phyloP scores from a whole-genome alignment of 495 filamentous ascomycete genomes.

The Coniosporium apollinis region DNA sequence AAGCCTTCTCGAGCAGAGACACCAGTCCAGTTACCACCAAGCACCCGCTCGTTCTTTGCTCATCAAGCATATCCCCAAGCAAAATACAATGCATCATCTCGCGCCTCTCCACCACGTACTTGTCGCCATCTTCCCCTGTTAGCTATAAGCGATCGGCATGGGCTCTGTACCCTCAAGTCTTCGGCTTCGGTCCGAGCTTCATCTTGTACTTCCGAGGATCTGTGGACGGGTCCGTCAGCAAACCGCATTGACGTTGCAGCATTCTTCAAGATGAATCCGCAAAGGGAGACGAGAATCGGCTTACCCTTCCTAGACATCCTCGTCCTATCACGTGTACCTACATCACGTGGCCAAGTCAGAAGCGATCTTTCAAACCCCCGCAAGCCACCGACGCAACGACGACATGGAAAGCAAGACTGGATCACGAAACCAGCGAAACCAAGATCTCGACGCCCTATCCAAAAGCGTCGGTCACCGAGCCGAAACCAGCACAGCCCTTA shows the following conservation, averaged over 20 bases:
- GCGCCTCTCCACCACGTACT: background rate
- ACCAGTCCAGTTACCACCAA: no score
- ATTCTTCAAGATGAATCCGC: background rate
- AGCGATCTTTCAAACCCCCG: background rate
- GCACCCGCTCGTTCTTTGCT: no score
- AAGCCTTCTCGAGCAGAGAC: no score
- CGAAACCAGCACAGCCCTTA: no score
- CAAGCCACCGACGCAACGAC: background rate
- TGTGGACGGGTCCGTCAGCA: slow-evolving; percentile 3
- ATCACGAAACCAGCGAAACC: no score
- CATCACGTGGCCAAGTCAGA: no score
- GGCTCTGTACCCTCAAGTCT: slow-evolving; percentile 6
- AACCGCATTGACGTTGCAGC: background rate
- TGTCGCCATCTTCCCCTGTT: background rate
- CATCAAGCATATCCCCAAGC: no score
- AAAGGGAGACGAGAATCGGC: no score
- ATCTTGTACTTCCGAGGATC: slow-evolving; percentile 58
- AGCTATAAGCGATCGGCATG: no score
- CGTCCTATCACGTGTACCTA: slow-evolving; percentile 7
- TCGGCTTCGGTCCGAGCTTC: slow-evolving; percentile 11
- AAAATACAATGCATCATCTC: no score
- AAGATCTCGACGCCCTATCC: no score
- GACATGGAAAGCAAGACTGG: background rate
- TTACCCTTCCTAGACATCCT: slow-evolving; percentile 15
- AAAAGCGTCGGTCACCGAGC: no score